Evolutionary conservation across 2,329 filamentous ascomycete genomes (phyloP), one percentile per base, ranked within the genome.

Genomic region (Chrysoporthe cubensis): DNA sequence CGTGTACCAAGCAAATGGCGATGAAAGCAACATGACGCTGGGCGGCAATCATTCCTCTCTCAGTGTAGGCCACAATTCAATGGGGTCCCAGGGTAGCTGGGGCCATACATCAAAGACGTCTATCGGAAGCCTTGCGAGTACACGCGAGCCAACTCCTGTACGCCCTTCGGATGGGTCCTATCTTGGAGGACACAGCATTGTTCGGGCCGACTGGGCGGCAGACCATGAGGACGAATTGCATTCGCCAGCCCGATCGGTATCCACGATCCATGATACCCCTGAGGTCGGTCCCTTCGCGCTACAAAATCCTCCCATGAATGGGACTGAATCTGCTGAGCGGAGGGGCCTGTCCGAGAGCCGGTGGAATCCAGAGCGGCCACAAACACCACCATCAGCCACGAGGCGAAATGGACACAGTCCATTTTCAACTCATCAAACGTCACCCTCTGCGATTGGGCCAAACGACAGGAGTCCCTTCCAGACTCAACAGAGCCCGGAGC

Each of bases 311-410:
- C 58, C 62, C 14, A 46, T 56, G 32, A 42, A 44, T 2, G 37
- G 58, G 5, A n/a, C 26, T n/a, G 52, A 16, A n/a, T 13, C 8
- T 1, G 37, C 26, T 46, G 68, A 58, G 4, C 54, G 60, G 9
- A 72, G 69, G n/a, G 73, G 77, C 6, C 73, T 77, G 5, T 73
- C 72, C 1, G 69, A 71, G 16, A 78, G 76, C 72, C 70, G 73
- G 9, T 75, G 76, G 65, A 74, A 74, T 57, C 71, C 73, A 21
- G 64, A 71, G 4, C 69, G 72, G 21, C 71, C 73, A 4, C 69
- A 67, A 43, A 74, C 73, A 14, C 71, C 70, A 26, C 64, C 71
- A 46, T 65, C 57, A n/a, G 50, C 48, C 26, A 44, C 57, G 32
- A 26, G 62, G 18, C 66, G 48, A 18, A 26, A 48, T 9, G 64